Base-by-base conservation (phyloP, 2,329 filamentous ascomycete species). In the Trichoderma asperellum region DNA sequence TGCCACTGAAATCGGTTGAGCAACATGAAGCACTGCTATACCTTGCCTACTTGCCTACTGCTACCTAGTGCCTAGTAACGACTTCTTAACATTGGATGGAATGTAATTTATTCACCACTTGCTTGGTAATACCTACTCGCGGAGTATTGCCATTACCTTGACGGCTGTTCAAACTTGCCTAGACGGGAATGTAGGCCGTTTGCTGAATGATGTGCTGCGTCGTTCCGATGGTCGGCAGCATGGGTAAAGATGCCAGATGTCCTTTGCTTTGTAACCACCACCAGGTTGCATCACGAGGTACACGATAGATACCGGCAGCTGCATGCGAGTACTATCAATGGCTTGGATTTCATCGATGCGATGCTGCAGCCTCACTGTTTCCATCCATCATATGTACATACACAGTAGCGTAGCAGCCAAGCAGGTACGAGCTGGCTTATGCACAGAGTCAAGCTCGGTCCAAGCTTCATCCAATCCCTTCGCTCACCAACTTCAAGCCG, bases 181-280 rank as follows among this genome's bases (percentile, higher is more conserved):
- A 34, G 24, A 27, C 53, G 29, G 60, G 60, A 43, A 27, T 55
- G 21, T 6, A 32, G 12, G 5, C 16, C 27, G 18, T 47, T 34
- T 29, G 29, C 24, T 34, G 27, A 32, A 61, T 61, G 58, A 32
- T 29, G 58, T 18, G 58, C 40, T 47, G 58, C 37, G 34, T 53
- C 24, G 43, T 62, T 49, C 61, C 61, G 61, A 64, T 64, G 21
- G 61, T 64, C 61, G 61, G 61, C 27, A n/a, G 58, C 61, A 64
- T 21, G 61, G 61, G 61, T 64, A 40, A 64, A 64, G 61, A 53
- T 40, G 61, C 61, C 61, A 64, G 61, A 64, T 64, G 61, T 64
- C 61, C 61, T 64, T 55, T 64, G 49, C 14, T 40, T 55, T 2
- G 47, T 55, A 43, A 32, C 55, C 29, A 29, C 47, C 53, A 14